Base-by-base conservation (phyloP, 2,329 filamentous ascomycete genomes). In the Exophiala sideris region DNA sequence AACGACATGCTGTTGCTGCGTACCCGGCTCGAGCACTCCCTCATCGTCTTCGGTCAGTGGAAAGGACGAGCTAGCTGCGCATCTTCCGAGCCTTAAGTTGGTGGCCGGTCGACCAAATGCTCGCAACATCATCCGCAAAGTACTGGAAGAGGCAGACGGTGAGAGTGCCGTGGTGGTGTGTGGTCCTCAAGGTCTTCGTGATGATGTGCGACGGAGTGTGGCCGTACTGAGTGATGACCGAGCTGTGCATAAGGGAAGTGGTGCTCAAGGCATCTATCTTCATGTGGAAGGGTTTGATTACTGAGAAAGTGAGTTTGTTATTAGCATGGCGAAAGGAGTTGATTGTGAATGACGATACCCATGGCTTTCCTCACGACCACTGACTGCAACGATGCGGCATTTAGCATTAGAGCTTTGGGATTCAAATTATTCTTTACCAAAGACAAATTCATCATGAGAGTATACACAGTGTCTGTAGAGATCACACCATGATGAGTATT, bases 181-280 rank as follows among this genome's bases (percentile, higher is more conserved):
- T 62, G 84, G 84, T 11, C 82, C 82, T 0, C 65, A 69, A 1
- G 77, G 79, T 0, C 64, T 86, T 44, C 76, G 79, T 3, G 73
- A 77, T n/a, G 75, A 80, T 57, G 78, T 82, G 4, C 75, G 82
- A 52, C 76, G 73, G 11, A 76, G 72, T 51, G 81, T 82, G 1
- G 81, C 80, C 2, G 72, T 65, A 7, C 61, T 86, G 39, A 83
- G 81, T 59, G 83, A 87, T 65, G 84, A 87, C 67, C 73, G 84
- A 29, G 84, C 82, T 3, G 82, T 86, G 40, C 83, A 86, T 61
- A 86, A 86, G 66, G 84, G 84, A 2, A 86, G 80, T 0, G 83
- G 82, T 0, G 84, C 84, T 11, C 82, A 86, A 65, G 84, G 83
- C 0, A 79, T 86, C 24, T 84, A 79, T 65, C 65, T 84, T 32